A percentile compares a stretch with the other conserved stretches of the same genome.
Conservation (phyloP, 1,284 basidiomycete genomes). For the Hypsizygus ulmarius region DNA sequence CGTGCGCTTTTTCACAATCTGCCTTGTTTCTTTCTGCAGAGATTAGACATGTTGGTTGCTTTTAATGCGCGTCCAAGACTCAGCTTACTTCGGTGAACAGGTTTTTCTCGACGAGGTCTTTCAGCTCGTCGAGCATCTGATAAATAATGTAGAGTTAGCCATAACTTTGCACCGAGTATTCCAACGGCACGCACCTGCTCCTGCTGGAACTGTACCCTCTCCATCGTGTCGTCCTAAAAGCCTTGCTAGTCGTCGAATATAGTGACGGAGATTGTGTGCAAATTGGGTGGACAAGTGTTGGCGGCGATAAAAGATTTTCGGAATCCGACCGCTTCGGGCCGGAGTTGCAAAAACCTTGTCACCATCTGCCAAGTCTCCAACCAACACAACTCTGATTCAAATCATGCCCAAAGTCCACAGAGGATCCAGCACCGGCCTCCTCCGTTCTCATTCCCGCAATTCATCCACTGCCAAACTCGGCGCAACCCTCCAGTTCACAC, state of each 20-base stretch:
- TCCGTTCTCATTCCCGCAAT: slow-evolving; percentile 61
- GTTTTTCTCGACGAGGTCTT: slow-evolving; percentile 86
- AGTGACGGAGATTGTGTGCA: slow-evolving; percentile 9
- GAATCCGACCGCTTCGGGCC: slow-evolving; percentile 14
- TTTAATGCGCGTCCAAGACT: slow-evolving; percentile 3
- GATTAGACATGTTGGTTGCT: slow-evolving; percentile 10
- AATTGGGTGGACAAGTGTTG: slow-evolving; percentile 2
- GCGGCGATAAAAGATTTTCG: slow-evolving; percentile 9
- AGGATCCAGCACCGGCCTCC: slow-evolving; percentile 36
- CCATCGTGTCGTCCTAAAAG: slow-evolving; percentile 52
- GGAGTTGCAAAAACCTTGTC: slow-evolving; percentile 16
- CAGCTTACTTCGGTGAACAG: slow-evolving; percentile 78
- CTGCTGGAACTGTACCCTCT: slow-evolving; percentile 92
- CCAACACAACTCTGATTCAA: slow-evolving; percentile 15
- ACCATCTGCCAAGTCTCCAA: too few relatives aligned
- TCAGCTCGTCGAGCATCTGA: slow-evolving; percentile 93
- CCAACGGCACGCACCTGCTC: slow-evolving; percentile 60
- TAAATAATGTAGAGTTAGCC: slow-evolving; percentile 9
- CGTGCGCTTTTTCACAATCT: slow-evolving; percentile 85
- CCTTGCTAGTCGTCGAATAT: neutral
- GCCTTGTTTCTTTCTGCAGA: slow-evolving; percentile 71
- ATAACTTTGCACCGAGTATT: neutral
- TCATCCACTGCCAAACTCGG: slow-evolving; percentile 57
- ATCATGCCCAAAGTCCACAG: slow-evolving; percentile 50
- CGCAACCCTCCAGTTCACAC: slow-evolving; percentile 63